Base-by-base conservation (phyloP, 305 asterid species). In the Ajuga reptans region DNA sequence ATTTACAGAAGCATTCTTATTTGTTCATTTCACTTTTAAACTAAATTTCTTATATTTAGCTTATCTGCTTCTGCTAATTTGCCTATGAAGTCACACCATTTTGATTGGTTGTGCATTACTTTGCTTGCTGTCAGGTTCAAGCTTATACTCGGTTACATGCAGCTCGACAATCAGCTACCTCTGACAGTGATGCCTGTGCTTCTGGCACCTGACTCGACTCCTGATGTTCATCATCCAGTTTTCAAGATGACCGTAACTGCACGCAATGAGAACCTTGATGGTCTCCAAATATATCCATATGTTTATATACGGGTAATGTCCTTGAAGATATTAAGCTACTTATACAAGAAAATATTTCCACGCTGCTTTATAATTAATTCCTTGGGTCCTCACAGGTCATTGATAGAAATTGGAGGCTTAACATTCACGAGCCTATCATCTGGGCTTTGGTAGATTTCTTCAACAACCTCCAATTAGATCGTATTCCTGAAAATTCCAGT, bases 141-240 rank as follows among this genome's bases (percentile, higher is more conserved):
- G 85, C 89, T 93, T 58, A 83, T 89, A 75, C 74, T 93, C 50
- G 99, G 96, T 49, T 84, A 89, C 83, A 74, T 93, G 80, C 99
- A 93, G 83, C 83, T 93, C 58, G 99, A 93, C 82, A 93, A 93
- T 80, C 99, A 93, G 82, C 95, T 93, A 33, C 96, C 97, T 69
- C 84, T 93, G 81, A 80, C 99, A 46, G 77, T 83, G 74, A 89
- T 93, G 97, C 99, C 99, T 10, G 95, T 93, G 54, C 82, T 93
- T 72, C 85, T 93, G 74, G 99, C 94, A 69, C 97, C 99, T 63
- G 96, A 93, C 73, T 92, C 85, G 69, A 72, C 80, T 54, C 82
- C 88, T 63, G 97, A 91, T 80, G 80, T 82, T 76, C 82, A 85
- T 54, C 89, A 89, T 83, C 96, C 97, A 52, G 99, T 90, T 63